phyloP scores from a whole-genome alignment of 768 basidiomycete species.

The Coprinopsis strossmayeri region DNA sequence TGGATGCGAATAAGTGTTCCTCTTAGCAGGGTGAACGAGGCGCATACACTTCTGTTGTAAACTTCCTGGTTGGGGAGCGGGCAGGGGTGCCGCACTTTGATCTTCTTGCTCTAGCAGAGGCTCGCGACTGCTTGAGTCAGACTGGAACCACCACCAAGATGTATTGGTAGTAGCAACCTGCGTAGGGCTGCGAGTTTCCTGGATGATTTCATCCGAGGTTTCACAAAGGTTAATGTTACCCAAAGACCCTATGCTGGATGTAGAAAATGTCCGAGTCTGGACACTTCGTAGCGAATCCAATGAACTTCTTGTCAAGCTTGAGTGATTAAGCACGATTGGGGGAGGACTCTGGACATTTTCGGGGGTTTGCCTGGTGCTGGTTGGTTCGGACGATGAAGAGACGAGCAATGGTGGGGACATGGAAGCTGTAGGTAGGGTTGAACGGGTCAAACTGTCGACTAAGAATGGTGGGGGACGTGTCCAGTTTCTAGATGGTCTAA shows the following conservation, averaged over 20 bases:
- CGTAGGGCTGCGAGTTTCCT: too few relatives aligned
- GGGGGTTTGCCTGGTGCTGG: constrained; percentile 9
- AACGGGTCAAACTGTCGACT: constrained; percentile 48
- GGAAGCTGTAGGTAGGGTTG: constrained; percentile 58
- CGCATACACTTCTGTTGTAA: constrained; percentile 56
- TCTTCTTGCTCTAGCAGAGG: constrained; percentile 52
- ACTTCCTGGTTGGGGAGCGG: constrained; percentile 31
- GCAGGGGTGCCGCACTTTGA: constrained; percentile 33
- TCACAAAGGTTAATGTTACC: background rate
- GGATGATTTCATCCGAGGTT: too few relatives aligned
- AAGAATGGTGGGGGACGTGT: constrained; percentile 47
- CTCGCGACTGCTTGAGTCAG: constrained; percentile 26
- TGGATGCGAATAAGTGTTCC: constrained; percentile 2
- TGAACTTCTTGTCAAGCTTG: constrained; percentile 41
- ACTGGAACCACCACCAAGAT: constrained; percentile 48
- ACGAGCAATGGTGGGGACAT: constrained; percentile 35
- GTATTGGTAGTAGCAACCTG: too few relatives aligned
- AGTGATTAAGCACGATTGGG: constrained; percentile 30
- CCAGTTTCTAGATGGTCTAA: constrained; percentile 24
- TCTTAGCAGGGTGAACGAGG: background rate
- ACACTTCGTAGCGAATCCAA: constrained; percentile 53
- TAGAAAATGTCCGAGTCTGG: constrained; percentile 16
- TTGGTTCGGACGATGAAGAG: constrained; percentile 7
- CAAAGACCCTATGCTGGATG: background rate
- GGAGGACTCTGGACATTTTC: constrained; percentile 19